A percentile compares a stretch with the other conserved stretches of the same genome.
These are phyloP conservation scores for Gnomoniopsis smithogilvyi DNA, from an alignment of 2,329 filamentous ascomycete genomes.

Conservation along the genomic window DNA sequence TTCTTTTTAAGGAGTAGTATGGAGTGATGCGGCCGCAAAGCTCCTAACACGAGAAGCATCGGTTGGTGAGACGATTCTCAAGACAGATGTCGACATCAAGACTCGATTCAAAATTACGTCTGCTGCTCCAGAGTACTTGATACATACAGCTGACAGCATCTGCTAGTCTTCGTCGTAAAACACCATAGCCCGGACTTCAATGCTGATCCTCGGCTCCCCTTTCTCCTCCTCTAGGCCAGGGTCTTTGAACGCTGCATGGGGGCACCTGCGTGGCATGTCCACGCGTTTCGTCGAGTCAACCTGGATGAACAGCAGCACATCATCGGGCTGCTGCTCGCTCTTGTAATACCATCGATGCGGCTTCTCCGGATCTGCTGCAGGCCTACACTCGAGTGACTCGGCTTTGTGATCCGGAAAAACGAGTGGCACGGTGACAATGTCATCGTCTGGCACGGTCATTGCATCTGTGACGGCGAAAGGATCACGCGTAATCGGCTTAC, in stretches of 20 bases:
- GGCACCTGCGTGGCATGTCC: constrained; percentile 47
- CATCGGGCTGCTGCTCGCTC: constrained; percentile 14
- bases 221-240: constrained; percentile 34
- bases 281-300: constrained; percentile 30
- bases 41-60: no score
- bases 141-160: not conserved
- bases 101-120: no score
- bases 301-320: constrained; percentile 20
- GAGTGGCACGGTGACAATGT: not conserved
- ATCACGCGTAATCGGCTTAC: constrained; percentile 30
- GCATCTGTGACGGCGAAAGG: constrained; percentile 41
- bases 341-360: constrained; percentile 24
- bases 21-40: no score
- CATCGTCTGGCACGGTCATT: constrained; percentile 23
- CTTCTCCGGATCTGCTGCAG: constrained; percentile 18
- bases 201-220: constrained; percentile 45
- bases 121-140: no score
- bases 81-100: no score
- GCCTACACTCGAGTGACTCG: constrained; percentile 28
- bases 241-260: constrained; percentile 53
- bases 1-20: no score
- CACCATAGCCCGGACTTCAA: constrained; percentile 52
- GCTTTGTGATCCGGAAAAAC: constrained; percentile 35
- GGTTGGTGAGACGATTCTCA: no score
- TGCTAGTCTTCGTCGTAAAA: constrained; percentile 36